phyloP scores from a whole-genome alignment of 305 asterid genomes.

The Lippia alba region DNA sequence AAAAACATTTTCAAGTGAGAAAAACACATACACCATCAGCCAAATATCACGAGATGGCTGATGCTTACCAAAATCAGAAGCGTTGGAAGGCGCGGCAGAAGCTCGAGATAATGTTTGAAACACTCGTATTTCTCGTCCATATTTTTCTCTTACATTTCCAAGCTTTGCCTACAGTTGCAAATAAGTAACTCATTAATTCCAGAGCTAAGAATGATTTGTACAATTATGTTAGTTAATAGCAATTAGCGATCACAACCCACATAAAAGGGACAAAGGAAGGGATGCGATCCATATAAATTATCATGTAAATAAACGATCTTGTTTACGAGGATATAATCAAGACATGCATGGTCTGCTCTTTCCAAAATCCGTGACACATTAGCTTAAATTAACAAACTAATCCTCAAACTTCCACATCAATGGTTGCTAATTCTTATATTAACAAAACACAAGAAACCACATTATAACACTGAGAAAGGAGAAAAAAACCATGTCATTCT shows the following conservation, averaged over 20 bases:
- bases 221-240: not conserved
- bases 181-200: conserved; percentile 28
- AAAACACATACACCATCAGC: conserved; percentile 25
- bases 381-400: not conserved
- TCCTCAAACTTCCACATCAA: not conserved
- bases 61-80: conserved; percentile 60
- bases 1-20: too few species aligned
- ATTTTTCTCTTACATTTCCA: conserved; percentile 81
- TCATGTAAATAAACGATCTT: too few species aligned
- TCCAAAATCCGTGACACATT: not conserved
- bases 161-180: conserved; percentile 58
- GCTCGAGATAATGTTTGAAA: conserved; percentile 68
- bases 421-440: not conserved
- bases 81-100: conserved; percentile 54
- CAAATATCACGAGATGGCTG: conserved; percentile 1
- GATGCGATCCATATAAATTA: too few species aligned
- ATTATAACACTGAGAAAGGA: not conserved
- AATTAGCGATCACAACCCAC: not conserved
- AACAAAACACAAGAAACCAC: conserved; percentile 8
- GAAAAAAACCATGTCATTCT: not conserved
- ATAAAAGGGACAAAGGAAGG: not conserved
- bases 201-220: not conserved
- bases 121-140: conserved; percentile 77
- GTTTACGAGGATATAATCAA: not conserved
- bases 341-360: not conserved